phyloP scores from a whole-genome alignment of 768 basidiomycete genomes.

The Dacryopinax primogenitus region DNA sequence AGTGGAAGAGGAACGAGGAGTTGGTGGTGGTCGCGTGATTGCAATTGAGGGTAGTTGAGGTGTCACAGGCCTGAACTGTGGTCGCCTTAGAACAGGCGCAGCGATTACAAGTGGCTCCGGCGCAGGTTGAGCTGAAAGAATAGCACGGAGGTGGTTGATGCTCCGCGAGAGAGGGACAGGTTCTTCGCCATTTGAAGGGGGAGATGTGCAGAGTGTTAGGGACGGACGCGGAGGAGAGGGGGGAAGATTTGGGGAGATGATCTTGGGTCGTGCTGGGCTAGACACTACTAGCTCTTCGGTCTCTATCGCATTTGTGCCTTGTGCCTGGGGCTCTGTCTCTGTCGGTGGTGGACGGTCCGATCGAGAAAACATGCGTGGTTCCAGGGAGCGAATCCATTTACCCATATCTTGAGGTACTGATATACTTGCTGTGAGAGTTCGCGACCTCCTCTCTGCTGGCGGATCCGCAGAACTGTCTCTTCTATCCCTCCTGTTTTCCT shows the following conservation, averaged over 20 bases:
- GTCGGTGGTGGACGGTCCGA: not conserved
- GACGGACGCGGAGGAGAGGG: not conserved
- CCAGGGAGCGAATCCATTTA: slow-evolving; percentile 3
- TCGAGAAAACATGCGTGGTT: not conserved
- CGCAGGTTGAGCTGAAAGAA: not conserved
- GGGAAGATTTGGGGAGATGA: not conserved
- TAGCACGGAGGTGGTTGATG: not conserved
- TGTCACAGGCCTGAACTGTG: not conserved
- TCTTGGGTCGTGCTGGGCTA: no score
- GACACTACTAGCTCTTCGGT: no score
- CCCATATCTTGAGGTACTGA: slow-evolving; percentile 1
- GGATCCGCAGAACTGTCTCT: slow-evolving; percentile 1
- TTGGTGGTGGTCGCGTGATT: not conserved
- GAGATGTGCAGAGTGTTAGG: not conserved
- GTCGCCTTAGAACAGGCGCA: not conserved
- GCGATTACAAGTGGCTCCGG: not conserved
- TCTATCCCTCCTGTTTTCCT: no score
- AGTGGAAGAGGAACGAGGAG: not conserved
- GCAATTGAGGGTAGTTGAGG: not conserved
- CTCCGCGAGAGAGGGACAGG: not conserved
- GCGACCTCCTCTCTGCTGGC: not conserved
- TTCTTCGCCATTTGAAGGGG: not conserved
- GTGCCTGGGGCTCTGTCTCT: not conserved
- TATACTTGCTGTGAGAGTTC: not conserved
- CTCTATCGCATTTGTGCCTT: not conserved